Evolutionary conservation across 2,329 filamentous ascomycete genomes (phyloP), one percentile per base, ranked within the genome.

Genomic region (Hymenoscyphus linearis): DNA sequence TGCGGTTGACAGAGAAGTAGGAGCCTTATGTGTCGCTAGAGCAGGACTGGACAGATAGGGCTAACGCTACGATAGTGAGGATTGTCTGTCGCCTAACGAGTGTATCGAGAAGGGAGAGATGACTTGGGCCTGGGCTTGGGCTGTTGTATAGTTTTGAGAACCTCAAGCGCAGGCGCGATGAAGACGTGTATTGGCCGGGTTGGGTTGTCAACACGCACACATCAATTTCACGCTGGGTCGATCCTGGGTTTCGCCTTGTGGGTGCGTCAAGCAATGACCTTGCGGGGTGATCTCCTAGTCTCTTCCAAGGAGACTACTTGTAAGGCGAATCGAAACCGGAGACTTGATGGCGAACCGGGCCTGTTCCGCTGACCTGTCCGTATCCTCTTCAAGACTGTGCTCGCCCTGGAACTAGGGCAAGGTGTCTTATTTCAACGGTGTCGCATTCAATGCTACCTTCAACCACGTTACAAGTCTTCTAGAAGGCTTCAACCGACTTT

Each of bases 81-180:
- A 79, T 53, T 12, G 26, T 34, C 26, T 10, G 27, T 9, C 26
- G 16, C 12, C 26, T 26, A 53, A 53, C n/a, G 14, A 25, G 16
- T 52, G 18, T 31, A 96, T 61, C 85, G 88, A 52, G 86, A 55
- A 35, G 88, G 68, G 95, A 89, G 12, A 87, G 96, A 9, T 35
- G 35, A 53, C 36, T 35, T 58, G 55, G 57, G 47, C 54, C 55
- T 40, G 36, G 50, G 27, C 54, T 58, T 40, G 36, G 50, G 27
- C 44, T 50, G 54, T 52, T 59, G 57, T 55, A 61, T 59, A 55
- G 63, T 66, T 66, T 63, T 59, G 63, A 37, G 57, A 53, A 62
- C 31, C 61, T 57, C 55, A 37, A 65, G 54, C 60, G 62, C 58
- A 67, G 58, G 63, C 57, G 60, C 60, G 61, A 62, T 60, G 55